Percentiles rank a stretch among this genome's conserved stretches.
Conservation (phyloP, 208 protist genomes). For the Crithidia sp. region DNA sequence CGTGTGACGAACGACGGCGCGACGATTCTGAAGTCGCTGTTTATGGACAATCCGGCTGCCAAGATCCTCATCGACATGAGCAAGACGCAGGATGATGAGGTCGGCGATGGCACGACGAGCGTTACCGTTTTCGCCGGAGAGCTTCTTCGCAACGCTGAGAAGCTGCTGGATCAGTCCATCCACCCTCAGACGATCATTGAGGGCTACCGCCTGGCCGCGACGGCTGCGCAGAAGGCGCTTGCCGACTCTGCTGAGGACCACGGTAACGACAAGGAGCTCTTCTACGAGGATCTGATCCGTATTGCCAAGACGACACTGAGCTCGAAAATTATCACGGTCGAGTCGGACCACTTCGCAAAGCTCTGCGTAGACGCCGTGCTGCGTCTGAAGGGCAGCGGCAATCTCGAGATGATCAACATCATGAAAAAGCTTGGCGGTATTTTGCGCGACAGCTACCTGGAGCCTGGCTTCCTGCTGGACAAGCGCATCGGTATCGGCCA, state of each 20-base stretch:
- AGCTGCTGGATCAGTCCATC: slow-evolving; percentile 96
- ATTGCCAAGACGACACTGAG: slow-evolving; percentile 99
- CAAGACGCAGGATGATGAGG: slow-evolving; percentile 99
- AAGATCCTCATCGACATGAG: slow-evolving; percentile 99
- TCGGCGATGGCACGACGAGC: slow-evolving; percentile 99
- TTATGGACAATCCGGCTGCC: slow-evolving; percentile 99
- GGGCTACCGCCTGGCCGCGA: slow-evolving; percentile 89
- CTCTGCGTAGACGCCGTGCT: slow-evolving; percentile 99
- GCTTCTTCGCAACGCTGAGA: slow-evolving; percentile 99
- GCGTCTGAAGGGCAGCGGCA: slow-evolving; percentile 92
- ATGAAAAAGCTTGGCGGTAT: slow-evolving; percentile 99
- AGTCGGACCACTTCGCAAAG: slow-evolving; percentile 98
- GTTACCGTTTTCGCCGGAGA: slow-evolving; percentile 99
- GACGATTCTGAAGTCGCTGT: slow-evolving; percentile 99
- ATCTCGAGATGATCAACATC: slow-evolving; percentile 99
- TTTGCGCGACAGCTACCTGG: slow-evolving; percentile 98
- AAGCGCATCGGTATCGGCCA: slow-evolving; percentile 99
- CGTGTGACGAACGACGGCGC: slow-evolving; percentile 99
- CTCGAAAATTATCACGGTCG: slow-evolving; percentile 97
- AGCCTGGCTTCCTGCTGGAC: slow-evolving; percentile 99
- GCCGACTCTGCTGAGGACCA: slow-evolving; percentile 82
- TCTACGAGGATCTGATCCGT: slow-evolving; percentile 97
- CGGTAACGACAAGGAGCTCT: slow-evolving; percentile 84
- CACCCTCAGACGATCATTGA: slow-evolving; percentile 99
- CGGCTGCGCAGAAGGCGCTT: slow-evolving; percentile 88